These are phyloP conservation scores for Fusarium albidum DNA, from an alignment of 2,329 filamentous ascomycete genomes.

Conservation along the genomic window DNA sequence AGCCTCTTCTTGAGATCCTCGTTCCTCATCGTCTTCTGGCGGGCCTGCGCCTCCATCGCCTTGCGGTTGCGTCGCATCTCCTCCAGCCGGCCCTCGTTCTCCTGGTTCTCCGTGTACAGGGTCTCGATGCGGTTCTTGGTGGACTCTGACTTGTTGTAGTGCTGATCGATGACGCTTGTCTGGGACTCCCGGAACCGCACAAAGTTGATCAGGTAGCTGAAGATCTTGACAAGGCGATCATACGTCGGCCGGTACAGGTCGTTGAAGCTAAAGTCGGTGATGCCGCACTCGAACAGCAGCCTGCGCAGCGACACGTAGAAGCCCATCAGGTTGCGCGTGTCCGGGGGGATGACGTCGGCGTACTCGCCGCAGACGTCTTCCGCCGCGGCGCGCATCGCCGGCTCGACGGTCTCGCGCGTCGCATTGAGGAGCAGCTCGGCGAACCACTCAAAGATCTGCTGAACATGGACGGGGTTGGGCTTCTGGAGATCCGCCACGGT, in stretches of 20 bases:
- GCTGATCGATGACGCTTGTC: conserved; percentile 86
- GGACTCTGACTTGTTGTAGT: conserved; percentile 89
- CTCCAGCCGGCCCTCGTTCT: conserved; percentile 80
- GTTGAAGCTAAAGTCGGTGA: conserved; percentile 91
- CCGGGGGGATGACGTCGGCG: conserved; percentile 82
- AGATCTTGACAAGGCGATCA: conserved; percentile 90
- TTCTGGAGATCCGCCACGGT: conserved; percentile 88
- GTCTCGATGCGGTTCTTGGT: conserved; percentile 89
- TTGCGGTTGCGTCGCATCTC: conserved; percentile 83
- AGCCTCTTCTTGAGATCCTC: conserved; percentile 86
- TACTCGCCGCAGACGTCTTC: conserved; percentile 88
- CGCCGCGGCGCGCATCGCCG: conserved; percentile 91
- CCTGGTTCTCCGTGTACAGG: conserved; percentile 85
- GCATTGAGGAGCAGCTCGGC: conserved; percentile 93
- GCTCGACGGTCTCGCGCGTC: conserved; percentile 91
- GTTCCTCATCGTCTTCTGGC: conserved; percentile 85
- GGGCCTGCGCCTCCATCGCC: conserved; percentile 81
- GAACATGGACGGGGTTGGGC: conserved; percentile 91
- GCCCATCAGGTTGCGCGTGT: conserved; percentile 93
- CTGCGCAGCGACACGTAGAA: conserved; percentile 88
- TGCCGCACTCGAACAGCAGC: conserved; percentile 85
- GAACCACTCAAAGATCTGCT: conserved; percentile 98
- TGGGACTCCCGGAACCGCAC: conserved; percentile 96
- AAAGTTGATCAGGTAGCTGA: conserved; percentile 99
- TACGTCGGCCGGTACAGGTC: conserved; percentile 93